phyloP scores from a whole-genome alignment of 2,329 filamentous ascomycete genomes.

The Neopestalotiopsis sp. region DNA sequence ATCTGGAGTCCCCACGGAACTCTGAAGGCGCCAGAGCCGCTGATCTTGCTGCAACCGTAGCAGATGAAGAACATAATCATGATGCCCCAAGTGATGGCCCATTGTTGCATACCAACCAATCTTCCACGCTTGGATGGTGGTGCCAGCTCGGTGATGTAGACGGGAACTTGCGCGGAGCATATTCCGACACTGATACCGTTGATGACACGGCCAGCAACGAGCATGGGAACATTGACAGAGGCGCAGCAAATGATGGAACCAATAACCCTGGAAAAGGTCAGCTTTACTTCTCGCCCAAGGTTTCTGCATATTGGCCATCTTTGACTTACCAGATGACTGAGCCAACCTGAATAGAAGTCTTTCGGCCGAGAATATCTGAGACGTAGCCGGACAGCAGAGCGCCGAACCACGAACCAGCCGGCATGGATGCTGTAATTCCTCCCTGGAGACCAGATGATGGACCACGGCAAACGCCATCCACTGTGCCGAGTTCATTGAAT shows the following conservation, averaged over 20 bases:
- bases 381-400: constrained; percentile 64
- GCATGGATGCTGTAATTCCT: constrained; percentile 73
- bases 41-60: constrained; percentile 50
- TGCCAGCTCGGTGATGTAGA: constrained; percentile 71
- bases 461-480: constrained; percentile 49
- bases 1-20: constrained; percentile 55
- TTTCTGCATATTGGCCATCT: neutral
- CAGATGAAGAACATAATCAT: constrained; percentile 54
- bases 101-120: constrained; percentile 18
- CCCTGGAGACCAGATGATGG: constrained; percentile 57
- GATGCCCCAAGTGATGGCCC: constrained; percentile 50
- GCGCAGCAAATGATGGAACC: constrained; percentile 53
- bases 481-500: constrained; percentile 40
- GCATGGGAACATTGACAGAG: constrained; percentile 55
- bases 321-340: constrained; percentile 54
- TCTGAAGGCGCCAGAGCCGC: constrained; percentile 52
- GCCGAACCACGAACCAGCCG: constrained; percentile 71
- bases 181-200: constrained; percentile 76
- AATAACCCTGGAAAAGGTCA: constrained; percentile 43
- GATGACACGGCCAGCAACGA: constrained; percentile 72
- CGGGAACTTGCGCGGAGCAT: constrained; percentile 73
- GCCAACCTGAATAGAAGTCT: constrained; percentile 56
- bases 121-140: constrained; percentile 42
- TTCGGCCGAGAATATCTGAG: constrained; percentile 57
- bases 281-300: constrained; percentile 16